A percentile compares a stretch with the other conserved stretches of the same genome.
phyloP scores from a whole-genome alignment of 2,329 filamentous ascomycete species.

The Apiospora marii region DNA sequence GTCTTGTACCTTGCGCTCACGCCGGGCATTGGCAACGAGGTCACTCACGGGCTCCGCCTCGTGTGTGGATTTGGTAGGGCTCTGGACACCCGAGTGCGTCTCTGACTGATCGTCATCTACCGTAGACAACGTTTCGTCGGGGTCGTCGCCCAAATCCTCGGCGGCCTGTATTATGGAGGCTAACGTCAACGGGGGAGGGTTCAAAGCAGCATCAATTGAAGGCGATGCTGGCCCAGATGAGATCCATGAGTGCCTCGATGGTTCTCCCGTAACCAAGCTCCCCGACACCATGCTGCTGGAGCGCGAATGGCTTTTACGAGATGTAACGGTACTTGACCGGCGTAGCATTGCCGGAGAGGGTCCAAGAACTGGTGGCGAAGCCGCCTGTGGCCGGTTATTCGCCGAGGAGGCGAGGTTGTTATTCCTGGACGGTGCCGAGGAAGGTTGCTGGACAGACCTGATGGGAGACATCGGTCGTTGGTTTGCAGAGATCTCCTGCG shows the following conservation, averaged over 20 bases:
- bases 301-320: constrained; percentile 51
- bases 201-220: constrained; percentile 45
- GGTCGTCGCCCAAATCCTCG: constrained; percentile 56
- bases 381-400: constrained; percentile 41
- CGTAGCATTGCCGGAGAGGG: constrained; percentile 46
- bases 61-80: constrained; percentile 64
- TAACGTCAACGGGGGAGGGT: constrained; percentile 54
- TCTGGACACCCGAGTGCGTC: constrained; percentile 52
- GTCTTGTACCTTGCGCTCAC: constrained; percentile 94
- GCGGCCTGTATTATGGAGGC: constrained; percentile 64
- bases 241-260: constrained; percentile 18
- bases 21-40: constrained; percentile 83
- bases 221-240: constrained; percentile 39
- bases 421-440: constrained; percentile 32
- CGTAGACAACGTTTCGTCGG: constrained; percentile 33
- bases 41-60: constrained; percentile 72
- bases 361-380: constrained; percentile 48
- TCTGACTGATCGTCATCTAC: constrained; percentile 34
- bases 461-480: constrained; percentile 61
- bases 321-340: constrained; percentile 52
- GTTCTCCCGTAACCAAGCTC: constrained; percentile 43
- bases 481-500: constrained; percentile 40
- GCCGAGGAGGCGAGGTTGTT: constrained; percentile 33
- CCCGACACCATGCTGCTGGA: constrained; percentile 48
- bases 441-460: constrained; percentile 46